Evolutionary conservation across 1,284 basidiomycete species (phyloP), one percentile per base, ranked within the genome.

Genomic region (Erythrobasidium hasegawianum): DNA sequence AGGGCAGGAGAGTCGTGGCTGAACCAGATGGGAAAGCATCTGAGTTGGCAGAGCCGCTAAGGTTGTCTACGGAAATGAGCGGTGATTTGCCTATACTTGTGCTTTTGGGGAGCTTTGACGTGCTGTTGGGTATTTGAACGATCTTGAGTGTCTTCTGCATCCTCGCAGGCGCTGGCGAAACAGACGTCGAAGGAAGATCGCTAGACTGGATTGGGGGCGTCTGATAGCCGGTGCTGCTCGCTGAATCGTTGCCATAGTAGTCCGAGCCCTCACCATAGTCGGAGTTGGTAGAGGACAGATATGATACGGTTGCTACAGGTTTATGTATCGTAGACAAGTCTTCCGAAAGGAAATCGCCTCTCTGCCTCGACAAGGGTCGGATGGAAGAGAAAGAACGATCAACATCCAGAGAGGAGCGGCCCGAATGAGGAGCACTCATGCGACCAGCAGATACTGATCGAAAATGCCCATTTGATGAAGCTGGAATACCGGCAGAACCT

Each of bases 131-230:
- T 40, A 65, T 65, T 16, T 40, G 26, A 38, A 65, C 62, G 26
- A 65, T 65, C 29, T 58, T 55, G 22, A 65, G 16, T 8, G 29
- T 57, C 61, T 57, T 64, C 40, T 56, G 27, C n/a, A 41, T 20
- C 41, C 22, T 9, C 1, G 45, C 4, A 38, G 43, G 14, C 16
- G 45, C 16, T 11, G 43, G 39, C 13, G 43, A 49, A 33, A 33
- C 33, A 47, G 16, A 24, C 14, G 43, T 47, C 7, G 43, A 14
- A 8, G 43, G 43, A 5, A 47, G 22, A 24, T 47, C 43, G 43
- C 16, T 47, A 18, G 43, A 47, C 43, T n/a, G n/a, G 43, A 47
- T 14, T 4, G 43, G 43, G 16, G 43, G 43, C 8, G 43, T 47
- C 8, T 24, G 43, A 24, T 47, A 47, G 43, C 43, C 43, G 43